Conservation (phyloP, 305 asterid species). For the Rubia peregrina region DNA sequence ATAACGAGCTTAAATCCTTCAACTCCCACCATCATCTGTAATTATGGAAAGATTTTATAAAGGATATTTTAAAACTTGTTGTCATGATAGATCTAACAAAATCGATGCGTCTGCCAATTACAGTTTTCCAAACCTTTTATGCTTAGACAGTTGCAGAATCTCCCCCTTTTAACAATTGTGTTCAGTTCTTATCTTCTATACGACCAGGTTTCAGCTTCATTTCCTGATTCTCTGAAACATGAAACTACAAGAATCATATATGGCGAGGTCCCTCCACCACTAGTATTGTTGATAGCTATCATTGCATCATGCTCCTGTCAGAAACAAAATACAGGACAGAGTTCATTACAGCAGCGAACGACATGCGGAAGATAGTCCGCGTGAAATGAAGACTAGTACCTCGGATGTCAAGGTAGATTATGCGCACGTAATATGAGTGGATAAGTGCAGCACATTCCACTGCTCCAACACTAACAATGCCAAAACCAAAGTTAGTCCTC, state of each 20-base stretch:
- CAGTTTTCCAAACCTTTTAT: neutral
- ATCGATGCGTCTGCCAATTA: neutral
- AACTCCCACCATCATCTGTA: no score
- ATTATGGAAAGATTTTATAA: no score
- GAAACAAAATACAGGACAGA: neutral
- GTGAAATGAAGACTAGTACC: constrained; percentile 23
- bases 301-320: constrained; percentile 2
- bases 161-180: neutral
- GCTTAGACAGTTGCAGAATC: neutral
- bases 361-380: neutral
- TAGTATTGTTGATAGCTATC: neutral
- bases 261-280: neutral
- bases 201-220: neutral
- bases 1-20: no score
- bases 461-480: constrained; percentile 82
- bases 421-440: constrained; percentile 72
- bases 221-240: neutral
- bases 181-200: neutral
- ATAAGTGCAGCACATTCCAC: constrained; percentile 91
- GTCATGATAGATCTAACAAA: no score
- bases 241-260: neutral
- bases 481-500: constrained; percentile 18
- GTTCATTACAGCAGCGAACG: neutral
- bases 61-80: no score
- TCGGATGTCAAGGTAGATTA: constrained; percentile 41